Conservation (phyloP, 805 yeast genomes). For the Wickerhamomyces strasburgensis region DNA sequence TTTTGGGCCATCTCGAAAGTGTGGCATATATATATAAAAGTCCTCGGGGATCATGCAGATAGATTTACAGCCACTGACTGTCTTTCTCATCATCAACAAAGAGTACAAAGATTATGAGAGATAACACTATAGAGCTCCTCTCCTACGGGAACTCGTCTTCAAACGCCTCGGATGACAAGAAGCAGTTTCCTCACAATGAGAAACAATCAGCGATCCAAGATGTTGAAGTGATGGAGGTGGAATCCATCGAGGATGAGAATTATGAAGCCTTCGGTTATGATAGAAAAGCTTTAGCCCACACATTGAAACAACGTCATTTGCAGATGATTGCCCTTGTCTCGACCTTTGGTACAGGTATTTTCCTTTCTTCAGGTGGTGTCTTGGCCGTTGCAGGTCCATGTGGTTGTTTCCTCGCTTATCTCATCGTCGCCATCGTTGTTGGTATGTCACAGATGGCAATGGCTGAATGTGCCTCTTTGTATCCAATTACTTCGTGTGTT, state of each 20-base stretch:
- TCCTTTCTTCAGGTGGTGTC: slow-evolving; percentile 36
- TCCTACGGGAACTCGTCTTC: too few relatives aligned
- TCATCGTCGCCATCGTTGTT: slow-evolving; percentile 31
- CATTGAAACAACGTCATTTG: slow-evolving; percentile 31
- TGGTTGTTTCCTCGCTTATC: slow-evolving; percentile 32
- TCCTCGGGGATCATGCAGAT: too few relatives aligned
- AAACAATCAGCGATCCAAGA: slow-evolving; percentile 4
- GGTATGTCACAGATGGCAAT: slow-evolving; percentile 37
- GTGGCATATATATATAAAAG: too few relatives aligned
- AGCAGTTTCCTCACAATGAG: slow-evolving; percentile 5
- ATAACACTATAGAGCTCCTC: too few relatives aligned
- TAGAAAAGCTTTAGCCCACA: slow-evolving; percentile 11
- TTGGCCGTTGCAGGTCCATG: slow-evolving; percentile 32
- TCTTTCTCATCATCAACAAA: too few relatives aligned
- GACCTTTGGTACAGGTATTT: slow-evolving; percentile 41
- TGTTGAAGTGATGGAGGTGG: slow-evolving; percentile 14
- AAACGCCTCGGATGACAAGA: slow-evolving; percentile 2
- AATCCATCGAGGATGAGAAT: slow-evolving; percentile 7
- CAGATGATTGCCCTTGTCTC: slow-evolving; percentile 47
- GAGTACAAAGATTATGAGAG: too few relatives aligned
- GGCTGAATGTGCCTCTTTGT: slow-evolving; percentile 33
- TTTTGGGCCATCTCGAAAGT: too few relatives aligned
- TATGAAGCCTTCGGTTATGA: slow-evolving; percentile 15
- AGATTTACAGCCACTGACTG: too few relatives aligned
- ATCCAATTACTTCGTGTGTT: slow-evolving; percentile 35